A percentile compares a stretch with the other conserved stretches of the same genome.
These are phyloP conservation scores for Thelonectria olida DNA, from an alignment of 2,329 filamentous ascomycete genomes.

Conservation along the genomic window DNA sequence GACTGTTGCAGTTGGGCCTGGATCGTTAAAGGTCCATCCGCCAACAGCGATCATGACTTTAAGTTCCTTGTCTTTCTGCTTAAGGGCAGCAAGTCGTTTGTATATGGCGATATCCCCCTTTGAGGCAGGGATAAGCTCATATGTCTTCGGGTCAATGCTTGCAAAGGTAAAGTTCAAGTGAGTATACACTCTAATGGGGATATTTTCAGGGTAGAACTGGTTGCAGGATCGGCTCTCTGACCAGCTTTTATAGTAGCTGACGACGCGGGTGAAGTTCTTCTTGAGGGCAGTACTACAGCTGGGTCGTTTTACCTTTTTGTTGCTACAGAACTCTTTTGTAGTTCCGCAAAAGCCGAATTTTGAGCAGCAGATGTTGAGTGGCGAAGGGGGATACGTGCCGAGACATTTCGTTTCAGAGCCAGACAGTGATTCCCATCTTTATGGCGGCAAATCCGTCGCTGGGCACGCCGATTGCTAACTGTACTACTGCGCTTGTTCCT, in stretches of 20 bases:
- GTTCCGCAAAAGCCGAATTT: constrained; percentile 47
- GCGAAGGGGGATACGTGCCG: too few relatives aligned
- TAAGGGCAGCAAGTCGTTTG: constrained; percentile 31
- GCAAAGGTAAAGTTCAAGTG: constrained; percentile 6
- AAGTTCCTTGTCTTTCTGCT: constrained; percentile 29
- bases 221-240: not conserved
- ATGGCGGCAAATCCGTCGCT: too few relatives aligned
- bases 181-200: not conserved
- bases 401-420: too few relatives aligned
- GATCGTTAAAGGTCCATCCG: not conserved
- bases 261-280: not conserved
- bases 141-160: not conserved
- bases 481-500: too few relatives aligned
- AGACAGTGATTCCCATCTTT: too few relatives aligned
- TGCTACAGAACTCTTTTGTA: not conserved
- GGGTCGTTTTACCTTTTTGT: constrained; percentile 20
- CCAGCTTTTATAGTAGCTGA: constrained; percentile 3
- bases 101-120: not conserved
- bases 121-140: not conserved
- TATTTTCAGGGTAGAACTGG: not conserved
- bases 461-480: too few relatives aligned
- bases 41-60: too few relatives aligned
- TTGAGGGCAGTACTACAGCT: not conserved
- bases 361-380: constrained; percentile 49
- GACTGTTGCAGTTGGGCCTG: too few relatives aligned